Evolutionary conservation across 1,284 basidiomycete genomes (phyloP).

Genomic region (Chalciporus sp.): DNA sequence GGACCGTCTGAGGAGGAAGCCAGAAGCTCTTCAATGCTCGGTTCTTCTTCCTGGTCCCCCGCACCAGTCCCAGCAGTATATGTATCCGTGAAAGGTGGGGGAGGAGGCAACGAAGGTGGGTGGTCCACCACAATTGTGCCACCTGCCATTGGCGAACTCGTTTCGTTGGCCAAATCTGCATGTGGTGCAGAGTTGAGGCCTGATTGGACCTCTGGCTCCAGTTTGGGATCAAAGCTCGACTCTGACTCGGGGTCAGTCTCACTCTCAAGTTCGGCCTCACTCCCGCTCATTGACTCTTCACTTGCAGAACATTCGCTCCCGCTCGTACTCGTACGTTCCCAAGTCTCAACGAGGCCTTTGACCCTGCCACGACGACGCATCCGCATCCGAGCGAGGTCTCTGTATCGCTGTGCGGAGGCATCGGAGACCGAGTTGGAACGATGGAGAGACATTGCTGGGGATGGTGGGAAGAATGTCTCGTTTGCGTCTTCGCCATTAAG

Average conservation of each 20-base stretch:
- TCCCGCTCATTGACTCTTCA: conserved; percentile 21
- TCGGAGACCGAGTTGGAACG: conserved; percentile 31
- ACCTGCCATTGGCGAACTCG: not conserved
- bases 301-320: conserved; percentile 27
- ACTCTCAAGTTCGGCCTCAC: conserved; percentile 28
- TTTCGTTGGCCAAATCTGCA: not conserved
- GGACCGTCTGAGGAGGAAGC: conserved; percentile 21
- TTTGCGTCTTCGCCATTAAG: not conserved
- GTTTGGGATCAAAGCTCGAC: not conserved
- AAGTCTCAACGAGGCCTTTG: conserved; percentile 35
- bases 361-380: conserved; percentile 33
- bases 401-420: conserved; percentile 31
- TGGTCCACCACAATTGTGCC: conserved; percentile 1
- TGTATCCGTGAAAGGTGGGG: conserved; percentile 20
- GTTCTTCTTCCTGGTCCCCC: conserved; percentile 25
- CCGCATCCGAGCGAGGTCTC: conserved; percentile 34
- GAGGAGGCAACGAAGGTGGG: conserved; percentile 12
- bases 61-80: not conserved
- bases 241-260: conserved; percentile 12
- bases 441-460: conserved; percentile 22
- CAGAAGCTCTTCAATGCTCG: conserved; percentile 33
- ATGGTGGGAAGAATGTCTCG: conserved; percentile 7
- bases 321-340: conserved; percentile 29
- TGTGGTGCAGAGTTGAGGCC: not conserved
- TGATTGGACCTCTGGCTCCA: not conserved